Base-by-base conservation (phyloP, 495 filamentous ascomycete species). In the Aspergillus nanangensis region DNA sequence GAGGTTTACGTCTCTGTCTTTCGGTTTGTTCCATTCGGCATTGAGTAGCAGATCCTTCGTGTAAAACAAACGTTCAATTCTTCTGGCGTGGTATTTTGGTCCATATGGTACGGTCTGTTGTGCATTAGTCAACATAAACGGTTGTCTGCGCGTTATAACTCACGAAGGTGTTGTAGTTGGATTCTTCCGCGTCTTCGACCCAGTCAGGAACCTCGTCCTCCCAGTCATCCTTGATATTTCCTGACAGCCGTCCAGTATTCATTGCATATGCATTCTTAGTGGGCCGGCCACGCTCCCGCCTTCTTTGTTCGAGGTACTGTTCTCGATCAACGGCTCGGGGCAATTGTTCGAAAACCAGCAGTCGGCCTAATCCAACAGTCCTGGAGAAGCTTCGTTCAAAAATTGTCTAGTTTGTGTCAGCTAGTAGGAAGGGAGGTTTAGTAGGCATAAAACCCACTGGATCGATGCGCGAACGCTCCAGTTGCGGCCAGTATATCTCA, bases 201-300 rank as follows among this genome's bases (percentile, higher is more conserved):
- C 88, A 92, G 44, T 93, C 88, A 0, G 88, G 83, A 17, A 90
- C 75, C 45, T 93, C 88, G 43, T 91, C 85, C 46, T 85, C 79
- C 53, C 82, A 75, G 8, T 69, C 54, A 14, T 84, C 73, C 55
- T 93, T 93, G 57, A 90, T 78, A 50, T 90, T 87, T 5, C 76
- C 82, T 8, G 34, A 9, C 72, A 44, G 15, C 48, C 41, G 7
- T 49, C 47, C 14, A 51, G 47, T 1, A 50, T 33, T 8, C 56
- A 51, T 10, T 52, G 39, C 10, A 50, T 60, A 3, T 48, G 50
- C 3, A n/a, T n/a, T n/a, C n/a, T 29, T 29, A 7, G 55, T 47
- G 14, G 85, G 85, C 0, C 85, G 68, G 10, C 87, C 86, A 34
- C 87, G 74, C 60, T 94, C 87, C 27, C 58, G 43, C 21, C 87